phyloP scores from a whole-genome alignment of 768 basidiomycete species.

The Phaeolepiota aurea region DNA sequence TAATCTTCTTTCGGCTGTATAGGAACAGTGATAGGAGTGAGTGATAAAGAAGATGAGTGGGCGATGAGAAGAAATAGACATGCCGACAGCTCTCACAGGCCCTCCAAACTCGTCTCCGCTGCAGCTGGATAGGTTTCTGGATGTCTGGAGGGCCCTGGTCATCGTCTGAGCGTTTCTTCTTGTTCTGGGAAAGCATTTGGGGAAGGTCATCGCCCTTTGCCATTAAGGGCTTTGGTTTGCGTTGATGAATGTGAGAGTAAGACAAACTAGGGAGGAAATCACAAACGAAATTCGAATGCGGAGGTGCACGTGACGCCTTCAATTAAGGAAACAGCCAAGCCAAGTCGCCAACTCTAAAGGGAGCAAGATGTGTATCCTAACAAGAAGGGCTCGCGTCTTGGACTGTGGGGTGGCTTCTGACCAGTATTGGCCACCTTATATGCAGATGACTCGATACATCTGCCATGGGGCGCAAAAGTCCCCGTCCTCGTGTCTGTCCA shows the following conservation, averaged over 20 bases:
- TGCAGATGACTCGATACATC: not conserved
- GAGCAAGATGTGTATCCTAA: not conserved
- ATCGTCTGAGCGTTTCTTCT: conserved; percentile 69
- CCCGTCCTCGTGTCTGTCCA: not conserved
- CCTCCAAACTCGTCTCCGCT: conserved; percentile 77
- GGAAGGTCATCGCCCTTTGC: conserved; percentile 43
- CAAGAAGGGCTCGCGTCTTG: not conserved
- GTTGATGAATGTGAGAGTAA: conserved; percentile 10
- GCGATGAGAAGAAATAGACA: conserved; percentile 18
- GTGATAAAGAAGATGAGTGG: conserved; percentile 2
- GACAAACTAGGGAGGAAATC: conserved; percentile 8
- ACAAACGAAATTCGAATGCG: not conserved
- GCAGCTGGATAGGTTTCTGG: conserved; percentile 68
- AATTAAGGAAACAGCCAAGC: not conserved
- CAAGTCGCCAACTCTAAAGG: not conserved
- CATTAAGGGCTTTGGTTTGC: conserved; percentile 20
- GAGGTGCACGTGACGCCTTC: not conserved
- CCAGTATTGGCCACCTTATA: not conserved
- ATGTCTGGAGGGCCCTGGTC: conserved; percentile 49
- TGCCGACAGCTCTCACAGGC: conserved; percentile 88
- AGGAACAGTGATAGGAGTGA: conserved; percentile 10
- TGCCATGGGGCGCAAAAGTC: not conserved
- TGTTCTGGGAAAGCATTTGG: conserved; percentile 46
- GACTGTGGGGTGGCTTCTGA: not conserved
- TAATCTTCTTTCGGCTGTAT: conserved; percentile 82